A percentile compares a stretch with the other conserved stretches of the same genome.
phyloP scores from a whole-genome alignment of 2,329 filamentous ascomycete species.

The Simplicillium aogashimaense region DNA sequence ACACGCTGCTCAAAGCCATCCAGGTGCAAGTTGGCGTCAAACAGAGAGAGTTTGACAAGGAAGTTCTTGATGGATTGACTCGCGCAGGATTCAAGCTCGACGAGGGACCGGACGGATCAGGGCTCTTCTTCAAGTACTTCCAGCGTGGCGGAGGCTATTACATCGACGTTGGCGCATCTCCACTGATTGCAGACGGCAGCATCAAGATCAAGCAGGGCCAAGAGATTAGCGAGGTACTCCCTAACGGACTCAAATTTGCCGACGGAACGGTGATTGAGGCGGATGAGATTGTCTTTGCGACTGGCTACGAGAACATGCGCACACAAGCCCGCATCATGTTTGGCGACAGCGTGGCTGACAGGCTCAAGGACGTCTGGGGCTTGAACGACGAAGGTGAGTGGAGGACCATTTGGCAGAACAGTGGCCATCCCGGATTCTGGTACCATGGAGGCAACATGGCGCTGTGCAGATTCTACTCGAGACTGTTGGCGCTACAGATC shows the following conservation, averaged over 20 bases:
- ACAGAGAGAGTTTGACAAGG: conserved; percentile 25
- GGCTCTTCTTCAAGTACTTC: conserved; percentile 48
- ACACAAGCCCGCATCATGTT: conserved; percentile 51
- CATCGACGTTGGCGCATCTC: conserved; percentile 55
- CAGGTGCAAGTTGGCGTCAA: conserved; percentile 32
- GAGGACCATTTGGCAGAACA: conserved; percentile 46
- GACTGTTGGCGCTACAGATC: conserved; percentile 41
- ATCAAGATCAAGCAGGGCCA: conserved; percentile 53
- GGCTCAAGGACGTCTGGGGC: conserved; percentile 51
- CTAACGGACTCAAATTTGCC: conserved; percentile 32
- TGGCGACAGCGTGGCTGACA: conserved; percentile 49
- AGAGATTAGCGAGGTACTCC: conserved; percentile 40
- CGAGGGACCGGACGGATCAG: conserved; percentile 38
- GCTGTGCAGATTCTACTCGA: conserved; percentile 51
- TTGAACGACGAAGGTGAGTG: conserved; percentile 48
- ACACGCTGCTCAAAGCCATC: conserved; percentile 48
- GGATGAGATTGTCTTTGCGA: conserved; percentile 55
- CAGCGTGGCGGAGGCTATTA: conserved; percentile 61
- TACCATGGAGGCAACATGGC: conserved; percentile 56
- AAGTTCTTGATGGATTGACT: conserved; percentile 31
- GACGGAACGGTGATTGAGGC: conserved; percentile 48
- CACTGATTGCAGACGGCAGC: conserved; percentile 53
- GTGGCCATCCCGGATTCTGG: conserved; percentile 56
- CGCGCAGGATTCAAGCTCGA: conserved; percentile 50
- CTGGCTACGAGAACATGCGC: conserved; percentile 60